Percentiles rank a stretch among this genome's conserved stretches.
Evolutionary conservation across 352 stramenopile genomes (phyloP).

Genomic region (Globisporangium spinosum): DNA sequence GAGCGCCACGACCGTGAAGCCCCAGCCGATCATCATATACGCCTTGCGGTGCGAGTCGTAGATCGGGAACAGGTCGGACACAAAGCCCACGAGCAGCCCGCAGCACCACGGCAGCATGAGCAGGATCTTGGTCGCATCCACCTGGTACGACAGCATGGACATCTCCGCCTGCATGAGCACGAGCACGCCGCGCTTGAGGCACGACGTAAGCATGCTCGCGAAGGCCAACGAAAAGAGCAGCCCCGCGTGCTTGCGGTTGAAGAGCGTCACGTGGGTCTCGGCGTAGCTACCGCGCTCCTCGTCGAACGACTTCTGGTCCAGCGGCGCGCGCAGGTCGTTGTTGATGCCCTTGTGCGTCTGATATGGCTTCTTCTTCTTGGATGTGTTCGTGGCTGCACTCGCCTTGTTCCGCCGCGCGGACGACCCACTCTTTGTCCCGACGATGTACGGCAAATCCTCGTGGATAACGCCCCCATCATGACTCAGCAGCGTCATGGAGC

Average conservation of each 20-base stretch:
- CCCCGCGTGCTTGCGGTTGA: constrained; percentile 23
- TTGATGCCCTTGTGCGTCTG: background rate
- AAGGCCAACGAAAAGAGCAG: constrained; percentile 36
- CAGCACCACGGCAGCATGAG: constrained; percentile 42
- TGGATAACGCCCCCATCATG: constrained; percentile 19
- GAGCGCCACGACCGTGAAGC: constrained; percentile 25
- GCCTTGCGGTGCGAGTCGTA: constrained; percentile 17
- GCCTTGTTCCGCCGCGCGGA: constrained; percentile 4
- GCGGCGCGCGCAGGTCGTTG: constrained; percentile 31
- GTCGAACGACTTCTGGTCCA: constrained; percentile 23
- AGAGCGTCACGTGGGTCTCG: constrained; percentile 26
- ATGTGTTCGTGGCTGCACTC: background rate
- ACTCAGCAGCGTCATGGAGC: constrained; percentile 14
- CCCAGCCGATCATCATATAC: constrained; percentile 26
- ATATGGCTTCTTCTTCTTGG: constrained; percentile 14
- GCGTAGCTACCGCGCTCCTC: constrained; percentile 3
- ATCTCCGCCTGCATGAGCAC: constrained; percentile 36
- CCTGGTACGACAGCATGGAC: constrained; percentile 34
- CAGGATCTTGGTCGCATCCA: constrained; percentile 33
- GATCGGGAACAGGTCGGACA: constrained; percentile 20
- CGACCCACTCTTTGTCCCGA: constrained; percentile 2
- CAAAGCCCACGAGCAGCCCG: constrained; percentile 16
- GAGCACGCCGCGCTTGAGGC: constrained; percentile 39
- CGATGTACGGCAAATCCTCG: constrained; percentile 18
- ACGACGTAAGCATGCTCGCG: constrained; percentile 38